Base-by-base conservation (phyloP, 768 basidiomycete species). In the Kondoa malvinella region DNA sequence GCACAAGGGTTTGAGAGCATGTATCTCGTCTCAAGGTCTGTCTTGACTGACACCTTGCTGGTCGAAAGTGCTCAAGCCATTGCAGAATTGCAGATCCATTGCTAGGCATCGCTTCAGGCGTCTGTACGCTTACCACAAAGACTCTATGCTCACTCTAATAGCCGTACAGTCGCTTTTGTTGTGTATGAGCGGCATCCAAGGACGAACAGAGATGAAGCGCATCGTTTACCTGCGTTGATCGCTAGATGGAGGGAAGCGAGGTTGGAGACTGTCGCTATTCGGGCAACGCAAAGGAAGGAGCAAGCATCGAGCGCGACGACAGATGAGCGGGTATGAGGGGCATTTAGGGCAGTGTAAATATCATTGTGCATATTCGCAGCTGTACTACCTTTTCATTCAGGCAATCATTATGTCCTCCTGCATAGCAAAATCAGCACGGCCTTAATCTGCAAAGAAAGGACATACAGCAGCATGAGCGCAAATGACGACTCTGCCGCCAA, bases 401-500 rank as follows among this genome's bases (percentile, higher is more conserved):
- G 58, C 58, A 59, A 59, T 59, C 58, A 59, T 59, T 4, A 59
- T 59, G 15, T 59, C 58, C 58, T 59, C 58, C 25, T 31, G 25
- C 25, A n/a, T 50, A 8, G 40, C 40, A 50, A 25, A 31, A 59
- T 59, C 27, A 59, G 58, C 58, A 25, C 27, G 4, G 8, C 8
- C 25, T 14, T 4, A 59, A 12, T 25, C 14, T 14, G 58, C 4
- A 14, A 14, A 25, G 58, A 59, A 59, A 25, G 27, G 58, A 31
- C 21, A 14, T 25, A 31, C 21, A 14, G 8, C 69, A 33, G 69
- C 69, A 57, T 61, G 68, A 16, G 70, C 70, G 66, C 70, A 71
- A 56, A 71, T 66, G 33, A 71, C 60, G 50, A 61, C 50, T 34
- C 68, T 64, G 2, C 70, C 77, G 4, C 75, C 78, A 66, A 79